Conservation (phyloP, 257 asterid species). For the Gynochthodes officinalis region DNA sequence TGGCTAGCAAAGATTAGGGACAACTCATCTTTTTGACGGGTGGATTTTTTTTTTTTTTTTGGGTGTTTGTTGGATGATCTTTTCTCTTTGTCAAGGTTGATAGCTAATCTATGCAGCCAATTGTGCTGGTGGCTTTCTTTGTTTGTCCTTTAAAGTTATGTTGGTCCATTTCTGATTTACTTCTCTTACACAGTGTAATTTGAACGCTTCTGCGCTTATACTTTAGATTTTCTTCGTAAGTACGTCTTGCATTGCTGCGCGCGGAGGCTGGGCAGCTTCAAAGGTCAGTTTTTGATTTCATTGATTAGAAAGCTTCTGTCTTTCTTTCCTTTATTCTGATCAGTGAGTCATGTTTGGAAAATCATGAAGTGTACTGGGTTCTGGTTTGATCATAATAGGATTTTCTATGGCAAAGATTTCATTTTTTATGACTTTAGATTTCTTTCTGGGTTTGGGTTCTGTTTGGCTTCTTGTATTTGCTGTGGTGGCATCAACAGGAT, state of each 20-base stretch:
- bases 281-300: slow-evolving; percentile 30
- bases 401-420: slow-evolving; percentile 18
- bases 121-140: slow-evolving; percentile 30
- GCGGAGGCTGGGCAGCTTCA: slow-evolving; percentile 16
- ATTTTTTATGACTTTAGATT: slow-evolving; percentile 17
- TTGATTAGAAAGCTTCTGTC: slow-evolving; percentile 12
- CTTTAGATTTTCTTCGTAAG: slow-evolving; percentile 18
- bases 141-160: slow-evolving; percentile 26
- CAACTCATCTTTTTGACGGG: slow-evolving; percentile 55
- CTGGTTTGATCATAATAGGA: slow-evolving; percentile 11
- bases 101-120: slow-evolving; percentile 13
- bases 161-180: slow-evolving; percentile 23
- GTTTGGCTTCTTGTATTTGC: slow-evolving; percentile 14
- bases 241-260: slow-evolving; percentile 24
- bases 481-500: neutral
- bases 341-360: slow-evolving; percentile 1
- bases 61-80: slow-evolving; percentile 30
- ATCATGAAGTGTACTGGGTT: slow-evolving; percentile 11
- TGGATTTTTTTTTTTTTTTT: slow-evolving; percentile 38
- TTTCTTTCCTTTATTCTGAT: slow-evolving; percentile 8
- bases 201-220: slow-evolving; percentile 17
- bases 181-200: slow-evolving; percentile 17
- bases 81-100: slow-evolving; percentile 4
- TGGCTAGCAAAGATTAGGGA: slow-evolving; percentile 68
- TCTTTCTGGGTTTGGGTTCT: slow-evolving; percentile 28